These are phyloP conservation scores for Apiotrichum domesticum DNA, from an alignment of 1,284 basidiomycete genomes.

Conservation along the genomic window DNA sequence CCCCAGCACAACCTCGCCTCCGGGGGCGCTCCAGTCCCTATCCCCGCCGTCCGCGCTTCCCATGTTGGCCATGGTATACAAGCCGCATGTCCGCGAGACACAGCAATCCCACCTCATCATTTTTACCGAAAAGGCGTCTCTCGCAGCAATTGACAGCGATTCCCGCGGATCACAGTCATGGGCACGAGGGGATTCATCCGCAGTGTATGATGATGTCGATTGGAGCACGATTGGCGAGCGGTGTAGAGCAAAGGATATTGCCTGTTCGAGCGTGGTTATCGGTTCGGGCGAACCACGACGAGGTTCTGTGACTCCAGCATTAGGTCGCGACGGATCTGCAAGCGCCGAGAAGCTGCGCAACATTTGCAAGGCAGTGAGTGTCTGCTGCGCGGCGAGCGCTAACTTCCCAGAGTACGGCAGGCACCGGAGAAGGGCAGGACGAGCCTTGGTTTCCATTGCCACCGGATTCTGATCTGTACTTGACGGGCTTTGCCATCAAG, in stretches of 20 bases:
- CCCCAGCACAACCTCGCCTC: constrained; percentile 6
- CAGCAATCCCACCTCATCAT: constrained; percentile 17
- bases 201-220: constrained; percentile 14
- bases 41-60: constrained; percentile 13
- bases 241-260: constrained; percentile 16
- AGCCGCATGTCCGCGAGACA: not conserved
- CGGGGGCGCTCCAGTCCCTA: constrained; percentile 11
- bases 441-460: constrained; percentile 11
- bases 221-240: constrained; percentile 19
- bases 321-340: constrained; percentile 12
- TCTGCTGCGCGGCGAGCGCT: not conserved
- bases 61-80: constrained; percentile 17
- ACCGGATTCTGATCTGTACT: constrained; percentile 10
- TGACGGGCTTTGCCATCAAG: constrained; percentile 13
- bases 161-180: constrained; percentile 6
- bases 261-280: constrained; percentile 16
- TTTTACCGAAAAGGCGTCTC: constrained; percentile 16
- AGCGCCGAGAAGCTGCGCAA: constrained; percentile 17
- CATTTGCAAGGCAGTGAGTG: constrained; percentile 18
- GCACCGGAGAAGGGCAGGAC: constrained; percentile 5
- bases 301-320: not conserved
- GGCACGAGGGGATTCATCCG: constrained; percentile 13
- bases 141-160: constrained; percentile 14
- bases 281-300: constrained; percentile 5
- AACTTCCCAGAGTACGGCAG: constrained; percentile 1